Base-by-base conservation (phyloP, 2,329 filamentous ascomycete species). In the Trichocomaceae sp. region DNA sequence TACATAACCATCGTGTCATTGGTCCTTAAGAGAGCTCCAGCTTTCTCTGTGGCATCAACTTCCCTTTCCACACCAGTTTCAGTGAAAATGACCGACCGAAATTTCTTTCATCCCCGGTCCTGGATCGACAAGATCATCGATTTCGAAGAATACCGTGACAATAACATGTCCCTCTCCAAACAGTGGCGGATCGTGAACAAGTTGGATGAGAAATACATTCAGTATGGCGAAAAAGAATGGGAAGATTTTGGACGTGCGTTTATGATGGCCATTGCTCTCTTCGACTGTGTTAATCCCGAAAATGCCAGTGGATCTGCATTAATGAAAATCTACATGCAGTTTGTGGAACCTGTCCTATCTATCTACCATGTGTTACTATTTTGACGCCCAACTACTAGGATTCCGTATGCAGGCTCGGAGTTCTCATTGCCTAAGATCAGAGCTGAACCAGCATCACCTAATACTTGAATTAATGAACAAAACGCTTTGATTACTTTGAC, bases 271-370 rank as follows among this genome's bases (percentile, higher is more conserved):
- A 37, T 37, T 37, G 35, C 13, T 37, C 35, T 37, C 13, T 37
- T 37, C 13, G 35, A 37, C 12, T 37, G 35, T 17, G 35, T 37
- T 7, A 37, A 37, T n/a, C 35, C 12, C 7, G 10, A 37, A n/a
- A 15, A 37, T 5, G 2, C 35, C 13, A 37, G 35, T 37, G 35
- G n/a, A 37, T 37, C 13, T 15, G 35, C 12, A 2, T n/a, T 37
- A 4, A 37, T 51, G 49, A 51, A 51, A 44, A 44, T 44, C 7
- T 51, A 51, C 37, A 51, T 44, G 10, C 49, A 51, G 49, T 51
- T 13, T n/a, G 49, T 51, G 29, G 9, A 8, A 26, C 23, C 48
- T 42, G n/a, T n/a, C n/a, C n/a, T n/a, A n/a, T n/a, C n/a, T n/a
- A n/a, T n/a, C n/a, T n/a, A 19, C 44, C 26, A 13, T 3, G 31